Conservation (phyloP, 495 filamentous ascomycete genomes). For the Hypoxylon intermedium region DNA sequence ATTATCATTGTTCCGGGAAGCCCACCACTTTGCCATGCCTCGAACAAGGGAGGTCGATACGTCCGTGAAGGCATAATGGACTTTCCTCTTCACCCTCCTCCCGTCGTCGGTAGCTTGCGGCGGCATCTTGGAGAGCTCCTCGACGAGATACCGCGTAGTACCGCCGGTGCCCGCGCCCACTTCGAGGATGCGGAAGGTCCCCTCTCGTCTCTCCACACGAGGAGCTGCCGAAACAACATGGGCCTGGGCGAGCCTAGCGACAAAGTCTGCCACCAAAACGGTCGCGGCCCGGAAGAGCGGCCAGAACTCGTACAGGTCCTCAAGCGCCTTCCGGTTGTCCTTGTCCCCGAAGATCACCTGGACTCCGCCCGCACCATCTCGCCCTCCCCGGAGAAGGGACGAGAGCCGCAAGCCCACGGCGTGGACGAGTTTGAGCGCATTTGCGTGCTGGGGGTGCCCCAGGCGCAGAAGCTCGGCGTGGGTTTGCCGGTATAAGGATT, state of each 20-base stretch:
- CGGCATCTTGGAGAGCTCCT: background rate
- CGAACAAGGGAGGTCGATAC: slow-evolving; percentile 49
- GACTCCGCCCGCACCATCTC: slow-evolving; percentile 31
- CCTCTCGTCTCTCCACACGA: background rate
- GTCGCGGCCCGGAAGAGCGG: slow-evolving; percentile 40
- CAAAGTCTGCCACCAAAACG: slow-evolving; percentile 31
- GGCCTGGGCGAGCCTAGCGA: slow-evolving; percentile 15
- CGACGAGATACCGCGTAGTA: slow-evolving; percentile 20
- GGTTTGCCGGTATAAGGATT: background rate
- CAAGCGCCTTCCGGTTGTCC: slow-evolving; percentile 36
- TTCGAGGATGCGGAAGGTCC: slow-evolving; percentile 42
- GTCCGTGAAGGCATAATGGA: slow-evolving; percentile 52
- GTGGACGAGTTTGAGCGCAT: slow-evolving; percentile 39
- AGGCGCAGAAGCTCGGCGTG: background rate
- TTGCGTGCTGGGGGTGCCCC: slow-evolving; percentile 32
- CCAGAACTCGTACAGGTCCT: slow-evolving; percentile 38
- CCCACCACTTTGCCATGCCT: slow-evolving; percentile 40
- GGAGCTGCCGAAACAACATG: too few relatives aligned
- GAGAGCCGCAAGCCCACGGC: slow-evolving; percentile 40
- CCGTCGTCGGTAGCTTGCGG: too few relatives aligned
- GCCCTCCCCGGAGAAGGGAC: slow-evolving; percentile 38
- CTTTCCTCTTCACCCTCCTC: slow-evolving; percentile 17
- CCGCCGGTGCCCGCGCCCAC: slow-evolving; percentile 48
- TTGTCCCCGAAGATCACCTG: slow-evolving; percentile 43
- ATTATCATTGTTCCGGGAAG: too few relatives aligned